These are phyloP conservation scores for Buxus sempervirens DNA, from an alignment of 164 flowering plant species.

Conservation along the genomic window DNA sequence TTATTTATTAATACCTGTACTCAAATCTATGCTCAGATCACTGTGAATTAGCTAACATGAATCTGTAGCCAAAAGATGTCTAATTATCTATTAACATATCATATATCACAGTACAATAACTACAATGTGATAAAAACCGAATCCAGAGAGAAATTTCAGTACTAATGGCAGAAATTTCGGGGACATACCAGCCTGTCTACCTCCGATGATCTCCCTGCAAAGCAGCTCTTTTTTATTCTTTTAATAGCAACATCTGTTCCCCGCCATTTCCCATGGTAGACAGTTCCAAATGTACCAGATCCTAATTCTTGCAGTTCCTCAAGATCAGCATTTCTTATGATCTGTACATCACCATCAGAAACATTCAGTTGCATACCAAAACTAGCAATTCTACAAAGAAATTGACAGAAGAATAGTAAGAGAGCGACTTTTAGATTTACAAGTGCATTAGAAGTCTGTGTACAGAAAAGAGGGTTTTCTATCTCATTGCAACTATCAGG, in stretches of 20 bases:
- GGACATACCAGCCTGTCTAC: constrained; percentile 76
- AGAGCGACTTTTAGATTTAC: neutral
- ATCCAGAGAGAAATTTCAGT: neutral
- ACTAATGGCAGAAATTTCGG: neutral
- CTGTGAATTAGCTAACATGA: neutral
- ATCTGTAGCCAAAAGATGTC: no score
- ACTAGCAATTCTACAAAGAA: neutral
- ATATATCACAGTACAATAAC: neutral
- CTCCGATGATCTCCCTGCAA: constrained; percentile 80
- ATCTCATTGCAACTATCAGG: neutral
- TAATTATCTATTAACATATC: neutral
- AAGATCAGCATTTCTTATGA: constrained; percentile 84
- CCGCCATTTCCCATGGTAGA: constrained; percentile 89
- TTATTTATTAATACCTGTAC: no score
- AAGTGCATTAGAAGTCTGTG: neutral
- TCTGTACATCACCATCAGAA: constrained; percentile 45
- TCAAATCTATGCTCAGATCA: neutral
- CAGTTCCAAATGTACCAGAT: constrained; percentile 93
- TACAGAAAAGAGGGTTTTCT: neutral
- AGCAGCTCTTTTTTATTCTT: constrained; percentile 79
- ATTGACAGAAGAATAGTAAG: neutral
- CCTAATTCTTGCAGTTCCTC: constrained; percentile 83
- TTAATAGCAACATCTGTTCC: constrained; percentile 95
- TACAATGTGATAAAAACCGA: neutral
- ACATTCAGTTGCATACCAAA: constrained; percentile 17